Base-by-base conservation (phyloP, 2,329 filamentous ascomycete genomes). In the Venturia aucupariae region DNA sequence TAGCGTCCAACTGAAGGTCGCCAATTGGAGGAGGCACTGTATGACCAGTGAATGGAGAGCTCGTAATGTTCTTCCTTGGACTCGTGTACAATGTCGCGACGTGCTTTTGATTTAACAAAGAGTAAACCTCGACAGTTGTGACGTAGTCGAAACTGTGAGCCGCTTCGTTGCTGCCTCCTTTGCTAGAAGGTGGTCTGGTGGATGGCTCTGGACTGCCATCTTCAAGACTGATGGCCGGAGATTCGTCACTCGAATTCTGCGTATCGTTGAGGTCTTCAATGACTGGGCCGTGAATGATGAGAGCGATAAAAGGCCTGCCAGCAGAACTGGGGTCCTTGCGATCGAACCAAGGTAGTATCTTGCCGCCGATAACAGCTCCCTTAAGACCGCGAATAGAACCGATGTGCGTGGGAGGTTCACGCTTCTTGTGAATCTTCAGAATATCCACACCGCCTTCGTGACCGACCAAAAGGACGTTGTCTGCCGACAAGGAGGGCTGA, bases 41-140 rank as follows among this genome's bases (percentile, higher is more conserved):
- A 66, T 90, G 89, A 30, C 54, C 64, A 13, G 38, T 41, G 17
- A 65, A 30, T 11, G 63, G 57, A 27, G 32, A 27, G 32, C 19
- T 64, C 70, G 82, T 80, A 70, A 90, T 75, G 59, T 84, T 77
- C 63, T 85, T 79, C 72, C 85, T 80, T 61, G 89, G 83, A 54
- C 88, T 86, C 69, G 86, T 84, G 66, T 95, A 86, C 10, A 97
- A 79, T 0, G 90, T 88, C 32, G 87, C 84, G 64, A 97, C 76
- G 64, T 85, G 84, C 67, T 84, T 82, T 69, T 86, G 87, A n/a
- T 87, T 90, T 69, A 84, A 86, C 66, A 97, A 78, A 0, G 92
- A 97, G 75, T 93, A 96, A 0, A 97, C 80, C 69, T 97, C 91
- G 6, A 96, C 90, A 0, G 88, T 88, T 0, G 92, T 97, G 75